Percentiles rank a stretch among this genome's conserved stretches.
Conservation (phyloP, 1,284 basidiomycete genomes). For the Entoloma clypeatum region DNA sequence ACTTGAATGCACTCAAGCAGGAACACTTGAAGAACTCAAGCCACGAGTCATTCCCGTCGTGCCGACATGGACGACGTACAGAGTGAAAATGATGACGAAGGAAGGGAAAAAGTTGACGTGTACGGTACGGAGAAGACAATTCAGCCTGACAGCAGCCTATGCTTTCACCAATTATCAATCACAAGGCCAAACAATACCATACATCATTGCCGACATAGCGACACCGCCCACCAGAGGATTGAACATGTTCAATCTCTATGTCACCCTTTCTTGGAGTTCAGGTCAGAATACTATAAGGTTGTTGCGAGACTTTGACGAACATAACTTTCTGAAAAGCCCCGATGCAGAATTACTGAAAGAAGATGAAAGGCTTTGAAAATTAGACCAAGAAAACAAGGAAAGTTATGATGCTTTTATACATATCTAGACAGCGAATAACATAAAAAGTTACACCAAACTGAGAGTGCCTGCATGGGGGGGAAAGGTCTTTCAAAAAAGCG, state of each 20-base stretch:
- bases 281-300: constrained; percentile 11
- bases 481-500: too few relatives aligned
- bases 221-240: constrained; percentile 21
- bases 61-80: constrained; percentile 5
- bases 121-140: constrained; percentile 14
- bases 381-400: too few relatives aligned
- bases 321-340: constrained; percentile 1
- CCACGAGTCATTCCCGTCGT: constrained; percentile 13
- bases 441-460: too few relatives aligned
- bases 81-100: neutral
- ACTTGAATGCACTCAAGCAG: constrained; percentile 2
- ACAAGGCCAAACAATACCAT: constrained; percentile 27
- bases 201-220: constrained; percentile 24
- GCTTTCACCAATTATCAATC: constrained; percentile 27
- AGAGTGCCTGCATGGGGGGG: too few relatives aligned
- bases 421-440: too few relatives aligned
- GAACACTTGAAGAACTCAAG: constrained; percentile 10
- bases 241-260: constrained; percentile 28
- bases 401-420: too few relatives aligned
- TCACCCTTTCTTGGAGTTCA: constrained; percentile 21
- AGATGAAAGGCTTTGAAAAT: neutral
- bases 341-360: neutral
- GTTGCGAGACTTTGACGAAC: neutral
- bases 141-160: constrained; percentile 23
- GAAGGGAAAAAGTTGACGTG: constrained; percentile 1